Evolutionary conservation across 768 basidiomycete genomes (phyloP).

Genomic region (Kwoniella shandongensis): DNA sequence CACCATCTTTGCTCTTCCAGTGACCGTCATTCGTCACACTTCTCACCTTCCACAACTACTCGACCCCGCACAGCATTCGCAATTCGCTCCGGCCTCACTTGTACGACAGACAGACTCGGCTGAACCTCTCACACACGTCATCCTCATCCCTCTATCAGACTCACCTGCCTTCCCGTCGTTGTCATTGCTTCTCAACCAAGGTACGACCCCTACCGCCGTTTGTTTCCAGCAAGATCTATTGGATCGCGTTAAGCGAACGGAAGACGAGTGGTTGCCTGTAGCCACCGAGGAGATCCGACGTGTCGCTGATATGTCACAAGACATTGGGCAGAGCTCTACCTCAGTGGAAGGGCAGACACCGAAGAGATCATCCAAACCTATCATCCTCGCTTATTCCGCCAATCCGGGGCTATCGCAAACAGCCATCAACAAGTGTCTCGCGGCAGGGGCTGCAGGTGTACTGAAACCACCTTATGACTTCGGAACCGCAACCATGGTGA

Average conservation of each 20-base stretch:
- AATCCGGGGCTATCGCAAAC: constrained; percentile 42
- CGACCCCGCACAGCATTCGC: constrained; percentile 12
- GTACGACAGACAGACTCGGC: constrained; percentile 23
- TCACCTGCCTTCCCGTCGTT: constrained; percentile 49
- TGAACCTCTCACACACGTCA: constrained; percentile 32
- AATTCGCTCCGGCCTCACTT: constrained; percentile 25
- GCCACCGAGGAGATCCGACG: constrained; percentile 41
- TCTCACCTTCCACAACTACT: constrained; percentile 38
- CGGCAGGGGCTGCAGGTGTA: constrained; percentile 48
- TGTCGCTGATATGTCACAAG: constrained; percentile 32
- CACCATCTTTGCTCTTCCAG: constrained; percentile 15
- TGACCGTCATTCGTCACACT: constrained; percentile 44
- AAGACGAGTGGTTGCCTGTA: constrained; percentile 50
- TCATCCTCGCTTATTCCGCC: constrained; percentile 52
- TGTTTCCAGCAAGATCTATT: constrained; percentile 53
- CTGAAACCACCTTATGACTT: constrained; percentile 50
- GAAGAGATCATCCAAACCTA: constrained; percentile 7
- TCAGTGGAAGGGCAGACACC: neutral
- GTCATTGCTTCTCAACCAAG: constrained; percentile 46
- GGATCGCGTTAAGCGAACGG: constrained; percentile 46
- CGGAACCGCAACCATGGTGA: constrained; percentile 29
- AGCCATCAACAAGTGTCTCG: constrained; percentile 39
- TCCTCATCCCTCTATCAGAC: constrained; percentile 51
- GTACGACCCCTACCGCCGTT: constrained; percentile 50
- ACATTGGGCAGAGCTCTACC: neutral